Evolutionary conservation across 768 basidiomycete genomes (phyloP), one percentile per base, ranked within the genome.

Genomic region (Ephemerocybe angulata): DNA sequence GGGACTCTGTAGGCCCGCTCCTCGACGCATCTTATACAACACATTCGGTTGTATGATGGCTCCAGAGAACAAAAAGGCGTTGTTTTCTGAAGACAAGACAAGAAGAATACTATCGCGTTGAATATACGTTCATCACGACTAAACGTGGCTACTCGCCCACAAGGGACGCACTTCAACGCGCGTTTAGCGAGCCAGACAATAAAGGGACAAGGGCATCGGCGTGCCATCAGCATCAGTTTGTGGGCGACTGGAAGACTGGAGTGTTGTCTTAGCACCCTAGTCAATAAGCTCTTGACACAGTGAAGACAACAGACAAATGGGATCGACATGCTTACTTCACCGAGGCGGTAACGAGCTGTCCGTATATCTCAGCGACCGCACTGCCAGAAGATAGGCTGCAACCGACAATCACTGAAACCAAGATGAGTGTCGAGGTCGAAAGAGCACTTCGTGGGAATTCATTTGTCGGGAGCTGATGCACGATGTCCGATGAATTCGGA

Each of bases 81-180:
- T 50, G 48, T 50, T 50, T n/a, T 50, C 48, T 13, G 48, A 31
- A 21, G 15, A 47, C 4, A 50, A 50, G 48, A 50, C 48, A 33
- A 50, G 30, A 31, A 48, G 29, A 31, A 17, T 8, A 29, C 30
- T 50, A 19, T 12, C 48, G 30, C n/a, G 5, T 50, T 25, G 31
- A 17, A 17, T 35, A 30, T 29, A 7, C 35, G 46, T 27, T 47
- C 48, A 30, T 30, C 48, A 30, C 48, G 48, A 22, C 12, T n/a
- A 50, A 50, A 50, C 48, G 48, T 50, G 48, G 48, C 48, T 50
- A 50, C 10, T 19, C 6, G 29, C 48, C 48, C 30, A 50, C 48
- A 50, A 30, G n/a, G 31, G 29, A 24, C 29, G 29, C 13, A 50
- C 29, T 10, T 17, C 29, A n/a, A 1, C 7, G 13, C 17, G 17